phyloP scores from a whole-genome alignment of 768 basidiomycete genomes.

The Mycena metata region DNA sequence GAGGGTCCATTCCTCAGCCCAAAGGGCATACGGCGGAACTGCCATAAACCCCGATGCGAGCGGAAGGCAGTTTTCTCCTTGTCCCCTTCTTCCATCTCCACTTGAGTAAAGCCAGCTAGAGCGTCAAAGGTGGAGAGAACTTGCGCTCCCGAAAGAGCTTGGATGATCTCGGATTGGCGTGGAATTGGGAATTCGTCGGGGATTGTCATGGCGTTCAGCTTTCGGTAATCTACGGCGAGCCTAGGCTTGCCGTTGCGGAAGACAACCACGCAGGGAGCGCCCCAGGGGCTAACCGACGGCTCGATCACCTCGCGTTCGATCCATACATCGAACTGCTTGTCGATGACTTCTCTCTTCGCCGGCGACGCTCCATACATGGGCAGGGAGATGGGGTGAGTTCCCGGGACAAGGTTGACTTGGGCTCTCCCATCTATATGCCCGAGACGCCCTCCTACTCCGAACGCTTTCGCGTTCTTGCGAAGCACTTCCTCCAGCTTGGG shows the following conservation, averaged over 20 bases:
- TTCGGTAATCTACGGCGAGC: constrained; percentile 50
- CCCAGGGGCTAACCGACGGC: constrained; percentile 42
- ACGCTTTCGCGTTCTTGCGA: constrained; percentile 34
- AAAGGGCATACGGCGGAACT: constrained; percentile 40
- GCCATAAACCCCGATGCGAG: constrained; percentile 47
- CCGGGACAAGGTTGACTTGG: constrained; percentile 33
- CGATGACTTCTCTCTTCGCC: constrained; percentile 41
- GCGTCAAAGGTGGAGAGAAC: constrained; percentile 13
- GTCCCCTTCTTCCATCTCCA: not conserved
- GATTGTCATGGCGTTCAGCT: constrained; percentile 14
- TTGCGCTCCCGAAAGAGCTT: not conserved
- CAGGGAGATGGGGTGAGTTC: constrained; percentile 35
- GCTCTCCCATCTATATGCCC: constrained; percentile 37
- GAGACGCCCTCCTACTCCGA: constrained; percentile 41
- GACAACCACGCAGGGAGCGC: constrained; percentile 44
- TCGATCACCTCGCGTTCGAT: constrained; percentile 48
- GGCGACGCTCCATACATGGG: constrained; percentile 44
- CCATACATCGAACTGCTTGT: constrained; percentile 48
- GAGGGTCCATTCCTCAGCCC: constrained; percentile 22
- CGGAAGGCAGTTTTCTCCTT: constrained; percentile 48
- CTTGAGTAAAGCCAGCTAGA: too few species aligned
- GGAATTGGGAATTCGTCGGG: not conserved
- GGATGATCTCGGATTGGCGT: not conserved
- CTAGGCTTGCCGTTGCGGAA: constrained; percentile 54
- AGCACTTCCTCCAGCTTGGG: constrained; percentile 27